A percentile compares a stretch with the other conserved stretches of the same genome.
phyloP scores from a whole-genome alignment of 257 asterid species.

The Ehretia macrophylla region DNA sequence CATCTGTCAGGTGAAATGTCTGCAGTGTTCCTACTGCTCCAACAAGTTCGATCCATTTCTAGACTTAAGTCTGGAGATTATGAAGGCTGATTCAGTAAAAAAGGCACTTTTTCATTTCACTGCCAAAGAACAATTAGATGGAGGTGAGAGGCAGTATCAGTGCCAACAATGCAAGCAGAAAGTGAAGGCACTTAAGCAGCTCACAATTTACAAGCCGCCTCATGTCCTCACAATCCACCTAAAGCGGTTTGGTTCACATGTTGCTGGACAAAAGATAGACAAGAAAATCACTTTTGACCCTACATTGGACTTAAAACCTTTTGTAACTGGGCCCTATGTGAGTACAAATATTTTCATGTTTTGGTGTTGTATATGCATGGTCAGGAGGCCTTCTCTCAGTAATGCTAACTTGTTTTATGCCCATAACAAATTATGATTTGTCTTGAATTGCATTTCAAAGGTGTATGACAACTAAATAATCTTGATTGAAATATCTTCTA shows the following conservation, averaged over 20 bases:
- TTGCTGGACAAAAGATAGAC: conserved; percentile 67
- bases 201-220: conserved; percentile 77
- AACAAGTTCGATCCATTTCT: conserved; percentile 88
- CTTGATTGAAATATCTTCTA: no score
- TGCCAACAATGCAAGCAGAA: conserved; percentile 95
- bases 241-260: conserved; percentile 75
- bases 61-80: conserved; percentile 86
- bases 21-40: conserved; percentile 89
- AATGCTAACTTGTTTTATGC: no score
- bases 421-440: not conserved
- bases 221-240: conserved; percentile 84
- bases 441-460: no score
- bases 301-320: conserved; percentile 75
- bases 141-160: conserved; percentile 84
- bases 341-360: conserved; percentile 26
- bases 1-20: conserved; percentile 80
- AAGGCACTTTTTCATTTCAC: conserved; percentile 87
- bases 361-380: not conserved
- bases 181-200: conserved; percentile 90
- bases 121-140: conserved; percentile 82
- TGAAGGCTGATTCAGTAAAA: conserved; percentile 66
- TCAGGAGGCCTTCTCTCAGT: not conserved
- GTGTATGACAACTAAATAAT: no score
- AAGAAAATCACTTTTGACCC: conserved; percentile 60
- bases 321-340: conserved; percentile 79